Conservation (phyloP, 352 stramenopile species). For the Phytophthora sp. region DNA sequence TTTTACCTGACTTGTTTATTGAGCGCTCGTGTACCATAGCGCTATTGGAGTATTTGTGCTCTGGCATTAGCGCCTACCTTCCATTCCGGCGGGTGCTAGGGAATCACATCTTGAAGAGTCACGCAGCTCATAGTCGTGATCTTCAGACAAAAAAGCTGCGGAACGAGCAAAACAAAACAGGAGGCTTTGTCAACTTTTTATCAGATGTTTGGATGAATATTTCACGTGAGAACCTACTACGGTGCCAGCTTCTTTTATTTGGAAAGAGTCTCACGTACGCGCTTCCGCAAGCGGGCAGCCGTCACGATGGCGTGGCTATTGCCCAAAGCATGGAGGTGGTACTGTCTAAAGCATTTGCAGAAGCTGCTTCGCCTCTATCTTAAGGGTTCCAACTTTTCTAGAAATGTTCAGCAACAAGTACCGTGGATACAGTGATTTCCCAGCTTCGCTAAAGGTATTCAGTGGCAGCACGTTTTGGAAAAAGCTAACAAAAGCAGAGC, state of each 20-base stretch:
- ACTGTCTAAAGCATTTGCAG: not conserved
- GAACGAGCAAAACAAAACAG: not conserved
- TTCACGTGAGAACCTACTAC: conserved; percentile 1
- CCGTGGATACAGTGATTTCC: not conserved
- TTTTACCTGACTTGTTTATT: conserved; percentile 6
- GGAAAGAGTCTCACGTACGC: not conserved
- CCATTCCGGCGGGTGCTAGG: not conserved
- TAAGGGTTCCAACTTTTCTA: not conserved
- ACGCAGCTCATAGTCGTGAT: not conserved
- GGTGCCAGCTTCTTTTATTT: conserved; percentile 5
- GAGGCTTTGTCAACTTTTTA: conserved; percentile 11
- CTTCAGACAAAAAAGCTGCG: not conserved
- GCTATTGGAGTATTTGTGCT: not conserved
- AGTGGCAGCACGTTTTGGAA: not conserved
- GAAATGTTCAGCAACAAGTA: conserved; percentile 1
- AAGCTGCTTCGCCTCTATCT: conserved; percentile 6
- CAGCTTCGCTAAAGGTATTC: not conserved
- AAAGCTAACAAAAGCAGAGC: not conserved
- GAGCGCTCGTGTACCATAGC: conserved; percentile 1
- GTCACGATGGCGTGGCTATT: conserved; percentile 3
- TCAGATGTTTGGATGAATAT: conserved; percentile 16
- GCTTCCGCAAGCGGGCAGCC: not conserved
- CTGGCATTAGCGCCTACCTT: not conserved
- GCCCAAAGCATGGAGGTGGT: conserved; percentile 10
- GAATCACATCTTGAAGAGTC: not conserved